phyloP scores from a whole-genome alignment of 345 rosid species.

The Boechera divaricarpa region DNA sequence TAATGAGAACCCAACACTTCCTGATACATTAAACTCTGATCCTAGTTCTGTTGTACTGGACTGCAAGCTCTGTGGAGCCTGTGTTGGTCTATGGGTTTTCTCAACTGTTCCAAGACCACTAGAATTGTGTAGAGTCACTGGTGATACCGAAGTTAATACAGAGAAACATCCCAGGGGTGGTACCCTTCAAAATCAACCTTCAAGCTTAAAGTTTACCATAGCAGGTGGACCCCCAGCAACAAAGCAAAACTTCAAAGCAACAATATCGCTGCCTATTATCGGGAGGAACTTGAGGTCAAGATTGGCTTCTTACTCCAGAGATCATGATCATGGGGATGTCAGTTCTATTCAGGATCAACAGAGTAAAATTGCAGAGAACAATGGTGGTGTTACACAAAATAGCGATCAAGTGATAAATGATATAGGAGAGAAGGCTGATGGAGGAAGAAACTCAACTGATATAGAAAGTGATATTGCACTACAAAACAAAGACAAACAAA shows the following conservation, averaged over 20 bases:
- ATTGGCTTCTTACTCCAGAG: conserved; percentile 68
- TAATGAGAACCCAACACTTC: conserved; percentile 41
- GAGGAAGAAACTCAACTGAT: conserved; percentile 22
- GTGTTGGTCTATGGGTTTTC: conserved; percentile 93
- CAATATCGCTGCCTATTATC: conserved; percentile 75
- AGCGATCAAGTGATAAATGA: conserved; percentile 29
- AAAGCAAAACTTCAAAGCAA: conserved; percentile 86
- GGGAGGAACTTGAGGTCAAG: conserved; percentile 79
- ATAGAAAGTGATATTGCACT: conserved; percentile 41
- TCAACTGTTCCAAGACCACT: conserved; percentile 63
- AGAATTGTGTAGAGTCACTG: conserved; percentile 78
- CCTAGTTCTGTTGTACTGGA: conserved; percentile 82
- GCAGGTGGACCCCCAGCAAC: conserved; percentile 97
- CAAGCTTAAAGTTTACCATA: conserved; percentile 70
- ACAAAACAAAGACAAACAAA: conserved; percentile 39
- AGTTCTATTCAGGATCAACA: conserved; percentile 33
- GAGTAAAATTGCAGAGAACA: conserved; percentile 25
- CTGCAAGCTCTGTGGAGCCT: conserved; percentile 95
- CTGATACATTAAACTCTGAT: conserved; percentile 57
- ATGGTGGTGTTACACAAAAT: conserved; percentile 22
- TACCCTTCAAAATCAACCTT: conserved; percentile 44
- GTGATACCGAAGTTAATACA: conserved; percentile 55
- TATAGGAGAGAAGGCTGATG: conserved; percentile 28
- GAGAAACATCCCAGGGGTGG: conserved; percentile 43
- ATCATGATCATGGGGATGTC: conserved; percentile 35